These are phyloP conservation scores for Kitagawia praeruptora DNA, from an alignment of 129 eudicot species.

Conservation along the genomic window DNA sequence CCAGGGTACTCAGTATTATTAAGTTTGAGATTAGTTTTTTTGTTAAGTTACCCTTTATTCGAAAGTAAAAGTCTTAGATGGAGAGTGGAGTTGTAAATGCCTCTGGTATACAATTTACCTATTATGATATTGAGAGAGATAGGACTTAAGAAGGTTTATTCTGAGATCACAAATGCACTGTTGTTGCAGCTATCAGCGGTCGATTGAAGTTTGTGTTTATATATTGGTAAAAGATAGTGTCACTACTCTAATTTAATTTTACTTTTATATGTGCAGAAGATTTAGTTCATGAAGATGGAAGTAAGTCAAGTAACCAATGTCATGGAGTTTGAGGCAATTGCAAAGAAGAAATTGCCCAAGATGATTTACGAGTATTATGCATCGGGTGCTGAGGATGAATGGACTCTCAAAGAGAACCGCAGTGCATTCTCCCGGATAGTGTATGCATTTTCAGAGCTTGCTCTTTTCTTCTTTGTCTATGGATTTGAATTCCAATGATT, in stretches of 20 bases:
- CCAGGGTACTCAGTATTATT: no score
- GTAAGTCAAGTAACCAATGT: slow-evolving; percentile 51
- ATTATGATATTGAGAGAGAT: no score
- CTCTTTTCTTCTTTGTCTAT: not conserved
- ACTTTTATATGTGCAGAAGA: not conserved
- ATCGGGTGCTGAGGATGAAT: slow-evolving; percentile 95
- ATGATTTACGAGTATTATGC: slow-evolving; percentile 80
- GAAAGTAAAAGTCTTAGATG: no score
- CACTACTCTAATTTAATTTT: not conserved
- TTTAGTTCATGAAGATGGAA: slow-evolving; percentile 30
- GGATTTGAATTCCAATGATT: not conserved
- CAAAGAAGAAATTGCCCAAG: slow-evolving; percentile 72
- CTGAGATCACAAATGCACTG: no score
- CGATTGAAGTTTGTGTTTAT: no score
- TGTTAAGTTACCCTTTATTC: no score
- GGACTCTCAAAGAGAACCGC: slow-evolving; percentile 85
- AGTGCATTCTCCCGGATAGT: slow-evolving; percentile 72
- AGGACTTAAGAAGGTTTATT: no score
- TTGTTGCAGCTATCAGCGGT: no score
- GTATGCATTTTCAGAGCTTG: slow-evolving; percentile 26
- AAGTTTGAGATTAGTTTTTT: no score
- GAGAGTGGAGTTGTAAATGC: no score
- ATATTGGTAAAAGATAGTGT: no score
- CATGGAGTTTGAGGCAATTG: slow-evolving; percentile 67
- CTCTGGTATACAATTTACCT: no score